phyloP scores from a whole-genome alignment of 2,329 filamentous ascomycete genomes.

The Arachnopeziza araneosa region DNA sequence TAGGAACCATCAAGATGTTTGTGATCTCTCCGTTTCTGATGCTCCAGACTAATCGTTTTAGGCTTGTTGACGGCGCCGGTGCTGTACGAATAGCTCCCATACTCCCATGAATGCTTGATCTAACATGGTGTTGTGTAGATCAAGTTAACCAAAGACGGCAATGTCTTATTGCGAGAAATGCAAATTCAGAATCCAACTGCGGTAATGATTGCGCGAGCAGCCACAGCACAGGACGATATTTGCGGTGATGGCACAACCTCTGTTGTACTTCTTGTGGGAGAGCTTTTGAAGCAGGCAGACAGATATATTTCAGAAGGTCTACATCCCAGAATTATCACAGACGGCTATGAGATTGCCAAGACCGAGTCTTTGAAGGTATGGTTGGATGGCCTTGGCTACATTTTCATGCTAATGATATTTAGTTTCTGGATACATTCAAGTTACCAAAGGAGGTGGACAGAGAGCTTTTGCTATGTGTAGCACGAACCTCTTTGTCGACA shows the following conservation, averaged over 20 bases:
- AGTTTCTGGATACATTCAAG: constrained; percentile 96
- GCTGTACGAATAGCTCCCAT: constrained; percentile 43
- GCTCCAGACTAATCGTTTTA: constrained; percentile 30
- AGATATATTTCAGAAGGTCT: constrained; percentile 95
- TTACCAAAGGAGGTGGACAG: constrained; percentile 81
- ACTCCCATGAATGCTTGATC: constrained; percentile 16
- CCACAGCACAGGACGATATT: constrained; percentile 97
- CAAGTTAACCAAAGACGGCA: constrained; percentile 98
- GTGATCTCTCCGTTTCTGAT: constrained; percentile 7
- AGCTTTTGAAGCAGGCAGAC: constrained; percentile 96
- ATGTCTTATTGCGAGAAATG: constrained; percentile 72
- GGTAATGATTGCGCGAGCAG: constrained; percentile 75
- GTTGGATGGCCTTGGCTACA: background rate
- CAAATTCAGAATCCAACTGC: constrained; percentile 99
- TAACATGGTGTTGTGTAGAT: constrained; percentile 51
- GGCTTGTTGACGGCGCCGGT: constrained; percentile 65
- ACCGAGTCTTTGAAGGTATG: constrained; percentile 77
- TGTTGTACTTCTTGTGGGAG: constrained; percentile 89
- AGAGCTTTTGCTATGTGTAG: constrained; percentile 88
- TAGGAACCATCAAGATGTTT: constrained; percentile 94
- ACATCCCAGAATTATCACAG: constrained; percentile 92
- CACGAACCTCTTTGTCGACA: constrained; percentile 88
- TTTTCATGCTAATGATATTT: constrained; percentile 1
- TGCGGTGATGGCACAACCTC: constrained; percentile 97
- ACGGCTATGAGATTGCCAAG: constrained; percentile 97